phyloP scores from a whole-genome alignment of 1,139 yeast species.

The Kluyveromyces sp. region DNA sequence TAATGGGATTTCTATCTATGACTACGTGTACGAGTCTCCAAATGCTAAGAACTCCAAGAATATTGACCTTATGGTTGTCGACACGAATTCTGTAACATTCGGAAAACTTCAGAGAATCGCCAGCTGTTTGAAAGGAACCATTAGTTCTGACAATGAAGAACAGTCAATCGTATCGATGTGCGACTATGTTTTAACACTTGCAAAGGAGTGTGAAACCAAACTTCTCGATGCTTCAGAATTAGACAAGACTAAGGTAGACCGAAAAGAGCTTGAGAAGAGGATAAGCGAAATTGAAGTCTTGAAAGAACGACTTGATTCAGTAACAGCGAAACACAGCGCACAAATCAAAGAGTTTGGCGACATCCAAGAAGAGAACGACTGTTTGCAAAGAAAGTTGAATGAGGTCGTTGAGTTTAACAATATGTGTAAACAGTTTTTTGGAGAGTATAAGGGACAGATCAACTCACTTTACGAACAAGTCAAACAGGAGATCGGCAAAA shows the following conservation, averaged over 20 bases:
- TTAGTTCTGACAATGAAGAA: not conserved
- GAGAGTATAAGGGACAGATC: slow-evolving; percentile 6
- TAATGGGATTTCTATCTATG: slow-evolving; percentile 11
- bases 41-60: slow-evolving; percentile 9
- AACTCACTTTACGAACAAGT: not conserved
- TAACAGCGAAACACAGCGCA: slow-evolving; percentile 6
- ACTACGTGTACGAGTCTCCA: slow-evolving; percentile 12
- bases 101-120: slow-evolving; percentile 13
- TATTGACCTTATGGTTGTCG: slow-evolving; percentile 15
- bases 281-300: slow-evolving; percentile 9
- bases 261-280: not conserved
- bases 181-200: slow-evolving; percentile 7
- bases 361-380: slow-evolving; percentile 5
- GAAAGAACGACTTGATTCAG: slow-evolving; percentile 9
- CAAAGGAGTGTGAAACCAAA: slow-evolving; percentile 1
- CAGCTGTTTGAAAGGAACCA: slow-evolving; percentile 8
- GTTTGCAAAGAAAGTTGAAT: slow-evolving; percentile 9
- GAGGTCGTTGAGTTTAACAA: slow-evolving; percentile 7
- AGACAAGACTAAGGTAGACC: not conserved
- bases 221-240: not conserved
- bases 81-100: slow-evolving; percentile 15
- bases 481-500: slow-evolving; percentile 2
- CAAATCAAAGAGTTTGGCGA: slow-evolving; percentile 3
- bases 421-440: slow-evolving; percentile 6
- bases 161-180: slow-evolving; percentile 10